These are phyloP conservation scores for Pichia sp. DNA, from an alignment of 1,139 yeast genomes.

Conservation along the genomic window DNA sequence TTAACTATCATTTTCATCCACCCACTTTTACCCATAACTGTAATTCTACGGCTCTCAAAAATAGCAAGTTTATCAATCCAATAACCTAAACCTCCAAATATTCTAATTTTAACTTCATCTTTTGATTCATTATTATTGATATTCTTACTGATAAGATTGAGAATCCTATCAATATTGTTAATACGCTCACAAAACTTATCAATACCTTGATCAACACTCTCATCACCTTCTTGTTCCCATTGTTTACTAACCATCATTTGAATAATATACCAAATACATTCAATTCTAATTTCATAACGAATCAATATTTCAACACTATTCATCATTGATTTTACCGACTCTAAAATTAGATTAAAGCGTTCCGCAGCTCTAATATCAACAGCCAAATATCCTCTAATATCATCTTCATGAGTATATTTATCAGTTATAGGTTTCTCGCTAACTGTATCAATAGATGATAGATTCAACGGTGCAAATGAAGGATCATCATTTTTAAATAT, in stretches of 20 bases:
- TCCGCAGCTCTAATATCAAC: constrained; percentile 8
- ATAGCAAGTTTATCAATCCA: constrained; percentile 50
- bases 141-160: constrained; percentile 33
- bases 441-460: constrained; percentile 10
- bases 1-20: constrained; percentile 60
- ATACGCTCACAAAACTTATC: constrained; percentile 16
- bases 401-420: constrained; percentile 1
- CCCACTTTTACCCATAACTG: constrained; percentile 56
- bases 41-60: constrained; percentile 50
- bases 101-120: constrained; percentile 24
- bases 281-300: constrained; percentile 16
- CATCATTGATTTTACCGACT: constrained; percentile 8
- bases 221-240: constrained; percentile 13
- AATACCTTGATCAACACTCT: constrained; percentile 15
- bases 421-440: too few species aligned
- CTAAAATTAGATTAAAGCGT: constrained; percentile 9
- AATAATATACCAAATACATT: constrained; percentile 16
- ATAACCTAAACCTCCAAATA: constrained; percentile 49
- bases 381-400: constrained; percentile 9
- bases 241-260: constrained; percentile 14
- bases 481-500: constrained; percentile 10
- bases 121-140: constrained; percentile 36
- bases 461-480: constrained; percentile 18
- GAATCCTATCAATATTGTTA: constrained; percentile 13
- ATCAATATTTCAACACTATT: constrained; percentile 15